Evolutionary conservation across 2,329 filamentous ascomycete species (phyloP).

Genomic region (Grosmannia clavigera): DNA sequence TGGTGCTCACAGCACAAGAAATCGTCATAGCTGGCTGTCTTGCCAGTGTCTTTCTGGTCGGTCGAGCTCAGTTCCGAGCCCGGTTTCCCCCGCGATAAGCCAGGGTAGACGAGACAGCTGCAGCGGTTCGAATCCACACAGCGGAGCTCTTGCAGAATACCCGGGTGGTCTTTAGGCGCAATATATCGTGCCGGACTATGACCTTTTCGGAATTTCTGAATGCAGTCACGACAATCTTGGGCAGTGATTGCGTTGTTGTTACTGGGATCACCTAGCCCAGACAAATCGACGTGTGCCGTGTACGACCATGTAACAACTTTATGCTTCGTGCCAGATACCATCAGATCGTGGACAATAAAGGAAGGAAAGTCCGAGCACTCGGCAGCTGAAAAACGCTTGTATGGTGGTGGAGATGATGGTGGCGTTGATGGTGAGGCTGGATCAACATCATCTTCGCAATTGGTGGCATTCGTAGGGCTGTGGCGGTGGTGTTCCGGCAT

Average conservation of each 20-base stretch:
- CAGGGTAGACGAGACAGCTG: constrained; percentile 3
- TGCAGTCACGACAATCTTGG: neutral
- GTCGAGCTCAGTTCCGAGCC: neutral
- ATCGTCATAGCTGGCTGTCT: neutral
- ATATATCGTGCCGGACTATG: neutral
- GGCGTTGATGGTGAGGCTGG: neutral
- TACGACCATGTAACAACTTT: constrained; percentile 4
- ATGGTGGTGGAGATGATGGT: neutral
- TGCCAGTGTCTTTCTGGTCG: neutral
- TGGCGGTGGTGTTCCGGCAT: neutral
- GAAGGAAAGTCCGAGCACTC: neutral
- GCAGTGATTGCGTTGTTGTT: neutral
- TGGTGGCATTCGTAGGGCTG: neutral
- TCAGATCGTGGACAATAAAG: neutral
- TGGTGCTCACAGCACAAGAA: neutral
- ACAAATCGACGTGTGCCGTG: constrained; percentile 5
- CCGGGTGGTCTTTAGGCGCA: constrained; percentile 1
- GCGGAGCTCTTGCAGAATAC: constrained; percentile 4
- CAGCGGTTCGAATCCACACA: constrained; percentile 7
- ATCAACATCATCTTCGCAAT: neutral
- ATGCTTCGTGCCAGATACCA: neutral
- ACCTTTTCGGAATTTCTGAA: neutral
- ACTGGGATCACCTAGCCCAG: neutral
- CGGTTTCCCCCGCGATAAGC: neutral
- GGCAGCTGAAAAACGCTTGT: neutral